Conservation (phyloP, 768 basidiomycete species). For the Leccinum obscurum region DNA sequence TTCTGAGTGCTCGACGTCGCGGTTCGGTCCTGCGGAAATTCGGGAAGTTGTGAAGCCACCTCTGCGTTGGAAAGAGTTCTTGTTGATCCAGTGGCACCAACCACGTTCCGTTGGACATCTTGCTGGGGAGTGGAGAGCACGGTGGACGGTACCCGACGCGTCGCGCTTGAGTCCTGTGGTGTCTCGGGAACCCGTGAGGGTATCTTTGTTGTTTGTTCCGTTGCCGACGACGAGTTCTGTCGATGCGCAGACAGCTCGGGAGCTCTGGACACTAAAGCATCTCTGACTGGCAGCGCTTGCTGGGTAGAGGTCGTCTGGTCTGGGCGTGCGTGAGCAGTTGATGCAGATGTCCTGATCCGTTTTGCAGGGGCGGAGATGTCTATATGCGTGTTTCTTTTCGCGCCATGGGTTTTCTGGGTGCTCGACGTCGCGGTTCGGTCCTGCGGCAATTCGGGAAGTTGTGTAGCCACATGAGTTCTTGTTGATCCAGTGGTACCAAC, state of each 20-base stretch:
- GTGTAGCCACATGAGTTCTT: neutral
- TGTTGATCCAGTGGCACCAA: neutral
- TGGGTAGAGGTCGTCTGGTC: neutral
- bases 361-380: conserved; percentile 12
- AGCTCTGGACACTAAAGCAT: conserved; percentile 7
- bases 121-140: neutral
- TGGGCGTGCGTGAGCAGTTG: neutral
- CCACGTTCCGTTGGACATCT: neutral
- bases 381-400: conserved; percentile 27
- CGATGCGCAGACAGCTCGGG: conserved; percentile 4
- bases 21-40: neutral
- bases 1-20: neutral
- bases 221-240: neutral
- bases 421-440: neutral
- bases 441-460: neutral
- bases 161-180: neutral
- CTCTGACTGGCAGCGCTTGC: neutral
- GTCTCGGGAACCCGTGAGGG: neutral
- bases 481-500: neutral
- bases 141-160: neutral
- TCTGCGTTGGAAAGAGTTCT: no score
- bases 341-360: conserved; percentile 12
- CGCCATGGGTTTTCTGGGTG: neutral
- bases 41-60: neutral
- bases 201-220: neutral